Base-by-base conservation (phyloP, 805 yeast genomes). In the Wickerhamiella nectarea region DNA sequence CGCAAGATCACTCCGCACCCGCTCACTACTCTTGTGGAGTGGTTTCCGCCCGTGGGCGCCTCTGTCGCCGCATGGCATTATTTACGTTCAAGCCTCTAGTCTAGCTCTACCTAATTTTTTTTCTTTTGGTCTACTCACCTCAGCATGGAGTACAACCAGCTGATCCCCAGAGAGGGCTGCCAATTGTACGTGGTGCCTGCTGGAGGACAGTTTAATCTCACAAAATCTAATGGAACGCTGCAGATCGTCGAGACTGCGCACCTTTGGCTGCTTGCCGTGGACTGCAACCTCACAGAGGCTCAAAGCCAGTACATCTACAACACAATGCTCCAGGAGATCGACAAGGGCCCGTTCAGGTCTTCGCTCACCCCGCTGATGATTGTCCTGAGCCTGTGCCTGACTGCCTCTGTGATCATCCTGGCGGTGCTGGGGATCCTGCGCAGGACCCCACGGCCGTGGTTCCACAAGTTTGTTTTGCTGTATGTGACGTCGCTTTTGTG, bases 1-100 rank as follows among this genome's bases (percentile, higher is more conserved):
- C 41, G 38, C 1, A 46, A 50, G 8, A 51, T 72, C 9, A 60
- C 55, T 19, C 80, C 82, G 3, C 48, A 37, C 15, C 38, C 48
- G 28, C 29, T 50, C 29, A 22, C 48, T 38, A 52, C 62, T 2
- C 41, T 53, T 31, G 34, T 59, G 24, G 60, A 60, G 46, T 56
- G 63, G 62, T 12, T 59, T 10, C 65, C 64, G 9, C 64, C 66
- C 1, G 29, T 63, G 17, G 67, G 65, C 2, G 20, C 52, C 4
- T 35, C 46, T 14, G 34, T 36, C 20, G 47, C 47, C 8, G 36
- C 34, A 3, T 34, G 34, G 5, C 15, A 34, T 5, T 41, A 29
- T 11, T 29, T 28, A 12, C 3, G 14, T 9, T 25, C 3, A 24
- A 26, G 39, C 21, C 31, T 4, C 21, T 22, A 8, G 6, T 9